Base-by-base conservation (phyloP, 2,329 filamentous ascomycete species). In the Cytospora paraplurivora region DNA sequence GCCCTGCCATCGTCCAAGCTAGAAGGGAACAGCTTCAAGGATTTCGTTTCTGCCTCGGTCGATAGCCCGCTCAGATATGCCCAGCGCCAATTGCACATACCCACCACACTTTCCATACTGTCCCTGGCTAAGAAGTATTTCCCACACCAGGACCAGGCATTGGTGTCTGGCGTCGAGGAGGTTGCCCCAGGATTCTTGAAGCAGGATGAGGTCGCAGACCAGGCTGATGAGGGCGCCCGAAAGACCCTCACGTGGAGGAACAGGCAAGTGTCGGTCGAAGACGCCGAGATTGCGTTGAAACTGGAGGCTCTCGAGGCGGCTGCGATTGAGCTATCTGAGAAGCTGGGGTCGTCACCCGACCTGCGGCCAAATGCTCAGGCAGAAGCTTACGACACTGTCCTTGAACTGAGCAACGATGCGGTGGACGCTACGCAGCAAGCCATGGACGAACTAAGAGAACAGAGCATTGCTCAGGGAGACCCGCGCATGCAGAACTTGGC, bases 21-120 rank as follows among this genome's bases (percentile, higher is more conserved):
- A 19, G 89, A 87, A 73, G 88, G 87, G 66, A 94, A 97, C 64
- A 80, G 90, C 41, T 95, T 92, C 81, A 93, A 91, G 73, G 94
- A 98, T 66, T 82, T 97, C 32, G 79, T 99, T 63, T 87, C 89
- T 55, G 88, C 91, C 70, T 96, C 91, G 5, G 88, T 97, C 66
- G 95, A 99, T 73, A 93, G 93, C 1, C 96, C 93, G 67, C 91
- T 99, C 71, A 89, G 94, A 67, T 98, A 96, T 75, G 93, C 93
- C 41, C 93, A 95, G 19, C 98, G 98, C 75, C 93, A 97, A 76
- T 84, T 93, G 73, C 90, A 94, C 74, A 85, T 96, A 37, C 91
- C 94, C 0, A 88, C 95, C 51, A 97, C 93, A 2, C 85, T 93
- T 60, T 88, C 93, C 3, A 88, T 97, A 56, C 84, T 89, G 0